Conservation (phyloP, 2,329 filamentous ascomycete species). For the Epicoccum nigrum region DNA sequence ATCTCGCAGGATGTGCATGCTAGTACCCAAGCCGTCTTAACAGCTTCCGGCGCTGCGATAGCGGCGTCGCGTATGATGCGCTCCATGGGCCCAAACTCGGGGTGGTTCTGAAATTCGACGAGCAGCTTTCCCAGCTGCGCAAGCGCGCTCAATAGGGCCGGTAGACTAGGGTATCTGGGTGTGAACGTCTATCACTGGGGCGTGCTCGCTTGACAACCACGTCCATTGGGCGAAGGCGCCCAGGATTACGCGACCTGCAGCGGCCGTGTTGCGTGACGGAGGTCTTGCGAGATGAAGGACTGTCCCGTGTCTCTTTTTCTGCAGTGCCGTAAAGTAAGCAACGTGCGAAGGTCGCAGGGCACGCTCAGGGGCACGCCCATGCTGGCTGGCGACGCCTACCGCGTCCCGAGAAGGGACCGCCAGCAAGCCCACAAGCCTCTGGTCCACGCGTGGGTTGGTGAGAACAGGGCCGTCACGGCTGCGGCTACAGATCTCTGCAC, state of each 20-base stretch:
- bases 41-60: constrained; percentile 9
- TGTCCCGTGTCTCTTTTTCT: constrained; percentile 13
- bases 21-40: constrained; percentile 10
- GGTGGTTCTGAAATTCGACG: neutral
- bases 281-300: constrained; percentile 17
- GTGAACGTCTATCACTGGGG: constrained; percentile 16
- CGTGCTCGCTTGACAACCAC: constrained; percentile 29
- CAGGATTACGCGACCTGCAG: constrained; percentile 27
- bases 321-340: constrained; percentile 15
- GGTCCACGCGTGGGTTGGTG: constrained; percentile 9
- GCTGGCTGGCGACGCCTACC: constrained; percentile 28
- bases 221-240: constrained; percentile 29
- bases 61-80: constrained; percentile 13
- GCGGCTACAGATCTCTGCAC: constrained; percentile 33
- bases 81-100: constrained; percentile 8
- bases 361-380: constrained; percentile 24
- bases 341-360: neutral
- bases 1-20: constrained; percentile 17
- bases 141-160: constrained; percentile 20
- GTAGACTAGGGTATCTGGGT: neutral
- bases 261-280: constrained; percentile 16
- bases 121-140: constrained; percentile 14
- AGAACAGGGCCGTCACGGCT: constrained; percentile 27
- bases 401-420: constrained; percentile 26
- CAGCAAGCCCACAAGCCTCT: constrained; percentile 31